A percentile compares a stretch with the other conserved stretches of the same genome.
These are phyloP conservation scores for Talaromyces amestolkiae DNA, from an alignment of 2,329 filamentous ascomycete genomes.

Conservation along the genomic window DNA sequence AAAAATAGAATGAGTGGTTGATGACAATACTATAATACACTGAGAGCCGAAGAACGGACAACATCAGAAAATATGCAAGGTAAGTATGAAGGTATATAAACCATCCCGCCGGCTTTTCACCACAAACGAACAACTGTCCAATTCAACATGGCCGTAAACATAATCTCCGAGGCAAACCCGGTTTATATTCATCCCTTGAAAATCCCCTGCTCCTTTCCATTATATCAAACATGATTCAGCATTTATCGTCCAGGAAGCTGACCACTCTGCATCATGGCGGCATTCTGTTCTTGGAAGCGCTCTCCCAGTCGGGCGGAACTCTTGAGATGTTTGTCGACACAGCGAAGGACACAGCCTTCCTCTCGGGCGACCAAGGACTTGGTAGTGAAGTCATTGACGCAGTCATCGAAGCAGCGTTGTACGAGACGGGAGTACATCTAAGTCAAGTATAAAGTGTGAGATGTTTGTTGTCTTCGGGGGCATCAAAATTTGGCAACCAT, in stretches of 20 bases:
- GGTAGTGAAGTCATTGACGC: slow-evolving; percentile 97
- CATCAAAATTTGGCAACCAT: background rate
- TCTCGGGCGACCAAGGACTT: slow-evolving; percentile 88
- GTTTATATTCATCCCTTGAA: background rate
- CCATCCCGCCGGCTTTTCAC: background rate
- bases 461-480: background rate
- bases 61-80: background rate
- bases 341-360: slow-evolving; percentile 87
- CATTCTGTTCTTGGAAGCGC: slow-evolving; percentile 77
- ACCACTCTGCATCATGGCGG: slow-evolving; percentile 63
- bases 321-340: slow-evolving; percentile 95
- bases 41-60: slow-evolving; percentile 8
- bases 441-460: slow-evolving; percentile 1
- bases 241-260: slow-evolving; percentile 46
- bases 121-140: background rate
- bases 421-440: slow-evolving; percentile 65
- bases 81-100: background rate
- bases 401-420: slow-evolving; percentile 83
- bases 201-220: background rate
- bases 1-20: slow-evolving; percentile 8
- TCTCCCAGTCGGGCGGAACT: slow-evolving; percentile 85
- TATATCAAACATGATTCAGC: background rate
- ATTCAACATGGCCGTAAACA: background rate
- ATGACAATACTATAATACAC: slow-evolving; percentile 12
- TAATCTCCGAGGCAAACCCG: background rate